Base-by-base conservation (phyloP, 495 filamentous ascomycete species). In the Hyphodiscus hymeniophilus region DNA sequence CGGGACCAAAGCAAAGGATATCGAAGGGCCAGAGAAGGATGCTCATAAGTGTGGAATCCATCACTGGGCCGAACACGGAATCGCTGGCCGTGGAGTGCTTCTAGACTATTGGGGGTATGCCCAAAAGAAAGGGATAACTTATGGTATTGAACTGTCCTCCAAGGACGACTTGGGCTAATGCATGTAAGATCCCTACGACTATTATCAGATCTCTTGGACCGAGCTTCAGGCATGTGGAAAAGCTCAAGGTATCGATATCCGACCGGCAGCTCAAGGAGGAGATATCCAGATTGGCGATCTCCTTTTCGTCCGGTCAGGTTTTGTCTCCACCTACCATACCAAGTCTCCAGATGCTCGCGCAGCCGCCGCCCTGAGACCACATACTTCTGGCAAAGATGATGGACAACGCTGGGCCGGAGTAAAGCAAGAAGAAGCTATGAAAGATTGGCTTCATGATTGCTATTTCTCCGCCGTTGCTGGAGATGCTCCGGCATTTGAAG, bases 391-490 rank as follows among this genome's bases (percentile, higher is more conserved):
- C 33, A 63, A 49, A 60, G 57, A 61, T 20, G 55, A 69, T 45
- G 63, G 70, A 49, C 55, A 74, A 68, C 35, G 55, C 11, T 84
- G 70, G 55, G 75, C 75, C 3, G 81, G 81, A 2, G 55, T 86
- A 0, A 66, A 68, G 38, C 80, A 83, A 56, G 76, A 78, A 30
- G 68, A 79, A 24, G 62, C 62, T 38, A 67, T 82, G 32, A 54
- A 77, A 40, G 74, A 80, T 40, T 84, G 77, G 73, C 52, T 87
- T 50, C 78, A 84, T 54, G 79, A 85, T 58, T 75, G 70, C 43
- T 84, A 65, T 18, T 76, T 80, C 52, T 64, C 73, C 0, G 76
- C 74, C 3, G 68, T 79, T 1, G 76, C 66, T 7, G 67, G 72
- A 8, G 76, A 80, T 57, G 40, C 55, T 36, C 66, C 72, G 8